Percentiles rank a stretch among this genome's conserved stretches.
These are phyloP conservation scores for Suhomyces bokatorum DNA, from an alignment of 1,139 yeast species.

Conservation along the genomic window DNA sequence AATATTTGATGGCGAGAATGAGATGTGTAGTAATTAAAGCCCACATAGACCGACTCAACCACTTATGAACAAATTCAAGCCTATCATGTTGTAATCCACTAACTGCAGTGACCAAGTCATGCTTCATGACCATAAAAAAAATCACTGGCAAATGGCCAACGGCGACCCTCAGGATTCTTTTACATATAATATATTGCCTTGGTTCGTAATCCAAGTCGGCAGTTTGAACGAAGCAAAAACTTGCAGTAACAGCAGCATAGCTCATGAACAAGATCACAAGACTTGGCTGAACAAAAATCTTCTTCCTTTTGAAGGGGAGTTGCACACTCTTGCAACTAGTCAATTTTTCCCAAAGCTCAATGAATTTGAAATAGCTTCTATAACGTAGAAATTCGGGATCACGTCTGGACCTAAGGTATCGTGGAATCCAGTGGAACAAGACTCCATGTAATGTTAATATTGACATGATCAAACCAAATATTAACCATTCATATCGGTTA, in stretches of 20 bases:
- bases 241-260: conserved; percentile 32
- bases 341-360: conserved; percentile 30
- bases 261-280: conserved; percentile 27
- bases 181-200: conserved; percentile 40
- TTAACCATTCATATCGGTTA: conserved; percentile 38
- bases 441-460: conserved; percentile 40
- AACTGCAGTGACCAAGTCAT: conserved; percentile 40
- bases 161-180: conserved; percentile 45
- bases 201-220: conserved; percentile 43
- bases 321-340: conserved; percentile 28
- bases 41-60: conserved; percentile 47
- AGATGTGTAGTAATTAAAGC: conserved; percentile 40
- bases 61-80: conserved; percentile 40
- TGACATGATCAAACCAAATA: conserved; percentile 28
- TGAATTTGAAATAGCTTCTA: conserved; percentile 24
- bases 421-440: conserved; percentile 45
- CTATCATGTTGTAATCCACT: conserved; percentile 48
- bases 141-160: conserved; percentile 45
- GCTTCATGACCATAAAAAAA: conserved; percentile 38
- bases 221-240: conserved; percentile 31
- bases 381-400: conserved; percentile 10
- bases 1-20: conserved; percentile 34
- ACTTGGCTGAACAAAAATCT: conserved; percentile 44
- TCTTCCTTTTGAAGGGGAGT: conserved; percentile 19
- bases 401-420: conserved; percentile 19